A percentile compares a stretch with the other conserved stretches of the same genome.
phyloP scores from a whole-genome alignment of 257 asterid species.

The Leptodermis oblonga region DNA sequence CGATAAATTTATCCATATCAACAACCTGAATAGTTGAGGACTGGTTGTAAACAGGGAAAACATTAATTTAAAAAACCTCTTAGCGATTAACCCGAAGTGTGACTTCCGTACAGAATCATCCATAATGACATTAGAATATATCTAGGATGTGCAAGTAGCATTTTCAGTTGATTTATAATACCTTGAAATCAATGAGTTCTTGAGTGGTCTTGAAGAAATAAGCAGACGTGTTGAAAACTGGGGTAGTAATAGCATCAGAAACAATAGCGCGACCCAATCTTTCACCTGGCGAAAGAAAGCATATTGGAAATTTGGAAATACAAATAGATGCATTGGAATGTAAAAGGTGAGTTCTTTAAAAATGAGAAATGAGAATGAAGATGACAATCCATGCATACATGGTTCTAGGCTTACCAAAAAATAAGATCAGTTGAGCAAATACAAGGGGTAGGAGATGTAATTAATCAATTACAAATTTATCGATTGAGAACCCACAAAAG shows the following conservation, averaged over 20 bases:
- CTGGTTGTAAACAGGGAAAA: background rate
- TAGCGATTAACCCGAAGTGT: background rate
- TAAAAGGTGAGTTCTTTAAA: too few relatives aligned
- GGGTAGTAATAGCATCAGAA: conserved; percentile 87
- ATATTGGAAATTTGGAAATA: background rate
- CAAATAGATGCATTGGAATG: too few relatives aligned
- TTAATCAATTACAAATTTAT: background rate
- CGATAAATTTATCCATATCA: background rate
- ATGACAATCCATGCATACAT: too few relatives aligned
- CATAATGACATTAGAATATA: background rate
- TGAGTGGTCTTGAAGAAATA: conserved; percentile 83
- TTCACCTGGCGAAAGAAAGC: conserved; percentile 55
- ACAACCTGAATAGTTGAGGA: background rate
- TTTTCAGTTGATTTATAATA: conserved; percentile 18
- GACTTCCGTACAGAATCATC: background rate
- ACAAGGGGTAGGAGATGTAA: background rate
- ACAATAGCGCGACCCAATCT: conserved; percentile 80
- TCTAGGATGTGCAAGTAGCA: background rate
- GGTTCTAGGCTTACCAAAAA: too few relatives aligned
- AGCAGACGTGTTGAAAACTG: conserved; percentile 88
- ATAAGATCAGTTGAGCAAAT: background rate
- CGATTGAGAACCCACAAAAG: background rate
- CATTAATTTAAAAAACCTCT: background rate
- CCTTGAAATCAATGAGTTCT: conserved; percentile 90
- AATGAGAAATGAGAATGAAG: too few relatives aligned